phyloP scores from a whole-genome alignment of 169 alveolate genomes.

The Plasmodium knowlesi region DNA sequence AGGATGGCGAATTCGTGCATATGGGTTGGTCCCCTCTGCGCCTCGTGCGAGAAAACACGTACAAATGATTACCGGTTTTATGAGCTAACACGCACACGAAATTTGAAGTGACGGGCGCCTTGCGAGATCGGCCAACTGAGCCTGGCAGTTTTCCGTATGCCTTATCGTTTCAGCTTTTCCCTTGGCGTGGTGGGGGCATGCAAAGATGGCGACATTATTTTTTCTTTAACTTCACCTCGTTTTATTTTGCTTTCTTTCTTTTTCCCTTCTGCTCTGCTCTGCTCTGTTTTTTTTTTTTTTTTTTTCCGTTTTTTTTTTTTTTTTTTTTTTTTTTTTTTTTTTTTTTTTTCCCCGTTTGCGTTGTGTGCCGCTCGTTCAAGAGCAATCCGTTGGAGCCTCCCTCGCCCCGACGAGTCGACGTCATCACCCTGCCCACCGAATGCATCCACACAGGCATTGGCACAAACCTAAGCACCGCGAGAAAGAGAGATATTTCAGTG shows the following conservation, averaged over 20 bases:
- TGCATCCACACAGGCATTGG: neutral
- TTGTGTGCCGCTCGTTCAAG: neutral
- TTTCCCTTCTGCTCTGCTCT: neutral
- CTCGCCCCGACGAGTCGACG: neutral
- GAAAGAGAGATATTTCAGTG: neutral
- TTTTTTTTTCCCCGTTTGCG: neutral
- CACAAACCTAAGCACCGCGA: neutral
- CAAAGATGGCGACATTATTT: neutral
- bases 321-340: neutral
- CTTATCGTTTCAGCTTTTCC: neutral
- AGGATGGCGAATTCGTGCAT: neutral
- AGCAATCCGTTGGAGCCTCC: neutral
- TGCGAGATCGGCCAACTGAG: neutral
- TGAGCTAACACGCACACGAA: neutral
- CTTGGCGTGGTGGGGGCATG: neutral
- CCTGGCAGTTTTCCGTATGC: neutral
- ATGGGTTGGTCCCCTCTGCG: neutral
- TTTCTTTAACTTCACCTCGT: neutral
- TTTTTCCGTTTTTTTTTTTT: neutral
- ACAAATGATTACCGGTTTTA: neutral
- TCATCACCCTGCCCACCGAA: neutral
- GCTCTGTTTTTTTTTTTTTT: neutral
- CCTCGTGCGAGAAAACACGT: neutral
- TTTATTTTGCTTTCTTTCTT: neutral
- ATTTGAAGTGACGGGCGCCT: neutral